Conservation (phyloP, 805 yeast genomes). For the Schwanniomyces vanrijiae region DNA sequence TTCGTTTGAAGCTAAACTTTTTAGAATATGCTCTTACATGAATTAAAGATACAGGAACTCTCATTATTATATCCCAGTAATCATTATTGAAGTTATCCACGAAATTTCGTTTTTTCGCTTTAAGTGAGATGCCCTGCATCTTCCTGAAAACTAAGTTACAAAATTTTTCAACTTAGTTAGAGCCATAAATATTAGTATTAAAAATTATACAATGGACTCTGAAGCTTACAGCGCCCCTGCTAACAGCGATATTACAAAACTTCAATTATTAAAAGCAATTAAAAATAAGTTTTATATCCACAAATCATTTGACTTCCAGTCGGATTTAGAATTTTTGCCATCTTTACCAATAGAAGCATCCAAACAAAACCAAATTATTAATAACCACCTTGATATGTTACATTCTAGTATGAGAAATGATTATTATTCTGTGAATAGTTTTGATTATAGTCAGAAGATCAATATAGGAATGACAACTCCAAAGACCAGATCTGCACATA, state of each 20-base stretch:
- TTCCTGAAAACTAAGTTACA: not conserved
- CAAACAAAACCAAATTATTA: not conserved
- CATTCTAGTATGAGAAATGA: not conserved
- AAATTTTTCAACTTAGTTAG: not conserved
- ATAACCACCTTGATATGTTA: not conserved
- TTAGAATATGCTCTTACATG: conserved; percentile 5
- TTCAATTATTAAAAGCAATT: conserved; percentile 24
- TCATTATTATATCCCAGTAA: not conserved
- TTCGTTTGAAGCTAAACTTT: conserved; percentile 6
- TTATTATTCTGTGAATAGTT: not conserved
- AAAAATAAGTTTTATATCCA: conserved; percentile 57
- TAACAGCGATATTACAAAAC: conserved; percentile 4
- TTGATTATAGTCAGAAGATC: not conserved
- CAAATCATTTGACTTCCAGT: conserved; percentile 69
- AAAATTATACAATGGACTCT: not conserved
- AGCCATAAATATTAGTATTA: not conserved
- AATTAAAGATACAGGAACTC: not conserved
- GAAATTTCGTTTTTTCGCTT: not conserved
- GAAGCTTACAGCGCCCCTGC: not conserved
- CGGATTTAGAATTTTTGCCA: conserved; percentile 62
- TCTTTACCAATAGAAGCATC: conserved; percentile 13
- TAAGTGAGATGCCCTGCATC: conserved; percentile 3
- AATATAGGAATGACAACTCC: conserved; percentile 8
- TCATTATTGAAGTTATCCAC: not conserved
- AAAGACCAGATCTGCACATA: conserved; percentile 8